A percentile compares a stretch with the other conserved stretches of the same genome.
Evolutionary conservation across 2,329 filamentous ascomycete genomes (phyloP).

Genomic region (Colletotrichum liriopes): DNA sequence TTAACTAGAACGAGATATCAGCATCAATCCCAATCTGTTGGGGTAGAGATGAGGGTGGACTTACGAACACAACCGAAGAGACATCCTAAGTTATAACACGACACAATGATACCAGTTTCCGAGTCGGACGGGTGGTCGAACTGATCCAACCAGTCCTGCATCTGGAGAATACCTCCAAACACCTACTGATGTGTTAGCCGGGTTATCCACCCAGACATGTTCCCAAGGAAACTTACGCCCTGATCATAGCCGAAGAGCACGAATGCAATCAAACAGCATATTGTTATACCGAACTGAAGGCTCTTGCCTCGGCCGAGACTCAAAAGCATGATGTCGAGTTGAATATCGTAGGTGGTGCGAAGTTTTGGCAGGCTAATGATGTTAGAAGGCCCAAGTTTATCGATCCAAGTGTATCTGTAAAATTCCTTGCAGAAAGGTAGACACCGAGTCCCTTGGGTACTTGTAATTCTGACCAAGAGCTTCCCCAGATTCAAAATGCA

Average conservation of each 20-base stretch:
- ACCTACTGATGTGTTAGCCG: conserved; percentile 41
- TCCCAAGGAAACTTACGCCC: conserved; percentile 47
- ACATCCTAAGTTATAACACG: conserved; percentile 59
- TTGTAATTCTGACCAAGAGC: not conserved
- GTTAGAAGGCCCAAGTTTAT: too few relatives aligned
- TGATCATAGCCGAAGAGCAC: conserved; percentile 63
- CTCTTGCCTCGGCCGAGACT: conserved; percentile 24
- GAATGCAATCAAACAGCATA: conserved; percentile 45
- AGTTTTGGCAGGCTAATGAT: not conserved
- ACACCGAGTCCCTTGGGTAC: too few relatives aligned
- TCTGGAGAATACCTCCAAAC: conserved; percentile 63
- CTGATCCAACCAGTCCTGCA: conserved; percentile 56
- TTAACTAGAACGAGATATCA: conserved; percentile 2
- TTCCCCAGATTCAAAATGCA: not conserved
- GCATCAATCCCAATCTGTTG: too few relatives aligned
- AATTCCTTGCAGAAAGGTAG: not conserved
- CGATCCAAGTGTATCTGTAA: not conserved
- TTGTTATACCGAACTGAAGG: conserved; percentile 25
- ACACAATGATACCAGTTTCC: conserved; percentile 50
- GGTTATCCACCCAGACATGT: too few relatives aligned
- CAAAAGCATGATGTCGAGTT: conserved; percentile 15
- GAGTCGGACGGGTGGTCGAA: conserved; percentile 48
- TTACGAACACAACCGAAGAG: conserved; percentile 56
- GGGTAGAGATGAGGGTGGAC: not conserved
- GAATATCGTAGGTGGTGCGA: too few relatives aligned